Base-by-base conservation (phyloP, 164 flowering plant genomes). In the Tetracentron sinense region DNA sequence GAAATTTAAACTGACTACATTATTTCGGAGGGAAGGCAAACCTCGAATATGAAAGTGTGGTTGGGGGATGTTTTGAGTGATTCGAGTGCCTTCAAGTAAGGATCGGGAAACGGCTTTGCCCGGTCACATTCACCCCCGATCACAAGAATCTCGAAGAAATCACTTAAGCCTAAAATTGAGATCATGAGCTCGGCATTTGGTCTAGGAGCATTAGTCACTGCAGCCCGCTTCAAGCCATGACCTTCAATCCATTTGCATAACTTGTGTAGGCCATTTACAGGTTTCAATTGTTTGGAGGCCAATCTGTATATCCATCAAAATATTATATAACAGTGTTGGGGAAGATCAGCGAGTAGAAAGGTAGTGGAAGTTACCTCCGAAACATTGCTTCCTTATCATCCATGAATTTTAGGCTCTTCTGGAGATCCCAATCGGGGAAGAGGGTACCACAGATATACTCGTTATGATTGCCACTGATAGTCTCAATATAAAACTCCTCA, bases 201-300 rank as follows among this genome's bases (percentile, higher is more conserved):
- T 74, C 85, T 80, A 11, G 97, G 97, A 62, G 99, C 96, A 81
- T 95, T 95, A 1, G 97, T 86, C 29, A 95, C 99, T 1, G 99
- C 99, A 55, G 96, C 97, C 28, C 97, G 79, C 72, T 87, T 95
- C 79, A 89, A 65, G 31, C 97, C 97, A 38, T 65, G 95, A 6
- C 81, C 92, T 75, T 95, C 87, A 35, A 92, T 68, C 99, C 99
- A 95, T 80, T 83, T 84, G 69, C 64, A 75, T 74, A 95, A 21
- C 66, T 81, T 81, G 57, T 79, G 46, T 4, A 95, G 78, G 29
- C 99, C 99, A 53, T 68, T 56, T n/a, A 92, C 63, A 35, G 97
- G 84, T 68, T 78, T 66, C 64, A 90, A 5, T 54, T 89, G 71
- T 16, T 85, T 86, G 29, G 66, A 2, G 4, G 82, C 98, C 76